Evolutionary conservation across 1,284 basidiomycete genomes (phyloP).

Genomic region (Melampsora larici-populina): DNA sequence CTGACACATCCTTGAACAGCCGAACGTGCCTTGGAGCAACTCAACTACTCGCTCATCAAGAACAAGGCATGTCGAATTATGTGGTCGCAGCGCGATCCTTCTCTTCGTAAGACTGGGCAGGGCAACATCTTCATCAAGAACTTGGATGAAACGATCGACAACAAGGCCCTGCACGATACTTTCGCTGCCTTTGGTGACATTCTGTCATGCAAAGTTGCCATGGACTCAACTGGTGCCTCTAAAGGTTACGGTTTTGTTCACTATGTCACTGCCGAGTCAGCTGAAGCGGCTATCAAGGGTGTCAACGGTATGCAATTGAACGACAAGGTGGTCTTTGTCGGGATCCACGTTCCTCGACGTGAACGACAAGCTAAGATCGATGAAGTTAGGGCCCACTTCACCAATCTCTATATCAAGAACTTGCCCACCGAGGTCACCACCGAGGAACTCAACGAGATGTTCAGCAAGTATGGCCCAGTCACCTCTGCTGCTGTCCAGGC

Average conservation of each 20-base stretch:
- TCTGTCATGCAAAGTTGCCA: conserved; percentile 98
- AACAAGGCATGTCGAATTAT: conserved; percentile 99
- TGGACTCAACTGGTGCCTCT: conserved; percentile 79
- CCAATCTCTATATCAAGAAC: conserved; percentile 99
- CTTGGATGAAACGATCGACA: conserved; percentile 94
- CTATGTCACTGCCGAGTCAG: conserved; percentile 96
- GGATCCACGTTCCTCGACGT: conserved; percentile 82
- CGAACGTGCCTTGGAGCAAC: conserved; percentile 96
- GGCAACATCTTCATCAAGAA: conserved; percentile 99
- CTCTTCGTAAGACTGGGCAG: conserved; percentile 97
- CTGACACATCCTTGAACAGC: conserved; percentile 57
- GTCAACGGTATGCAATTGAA: conserved; percentile 99
- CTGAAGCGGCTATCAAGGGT: conserved; percentile 92
- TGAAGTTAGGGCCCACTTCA: conserved; percentile 93
- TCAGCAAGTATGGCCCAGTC: conserved; percentile 74
- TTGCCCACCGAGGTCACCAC: conserved; percentile 78
- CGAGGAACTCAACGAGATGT: conserved; percentile 82
- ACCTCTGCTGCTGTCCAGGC: conserved; percentile 80
- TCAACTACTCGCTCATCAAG: conserved; percentile 99
- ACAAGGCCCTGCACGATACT: conserved; percentile 99
- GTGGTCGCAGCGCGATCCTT: conserved; percentile 99
- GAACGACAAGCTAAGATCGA: conserved; percentile 97
- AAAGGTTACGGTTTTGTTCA: conserved; percentile 98
- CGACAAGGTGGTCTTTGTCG: conserved; percentile 99
- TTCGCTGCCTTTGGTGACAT: conserved; percentile 99